Percentiles rank a stretch among this genome's conserved stretches.
These are phyloP conservation scores for Aspergillus calidoustus DNA, from an alignment of 2,329 filamentous ascomycete species.

Conservation along the genomic window DNA sequence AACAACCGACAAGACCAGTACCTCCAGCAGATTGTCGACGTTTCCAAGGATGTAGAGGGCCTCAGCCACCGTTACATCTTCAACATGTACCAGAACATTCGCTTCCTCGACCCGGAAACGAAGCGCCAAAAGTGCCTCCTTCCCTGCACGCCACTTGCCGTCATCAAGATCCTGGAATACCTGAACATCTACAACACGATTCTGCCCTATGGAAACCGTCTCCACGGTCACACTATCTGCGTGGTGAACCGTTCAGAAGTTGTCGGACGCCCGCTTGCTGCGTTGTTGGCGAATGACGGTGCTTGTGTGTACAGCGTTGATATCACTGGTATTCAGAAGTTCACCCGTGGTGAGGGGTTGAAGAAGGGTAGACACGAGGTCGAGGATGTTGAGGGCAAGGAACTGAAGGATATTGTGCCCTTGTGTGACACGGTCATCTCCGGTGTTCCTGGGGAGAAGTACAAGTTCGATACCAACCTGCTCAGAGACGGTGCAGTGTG, in stretches of 20 bases:
- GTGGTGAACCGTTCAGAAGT: slow-evolving; percentile 97
- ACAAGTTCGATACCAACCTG: slow-evolving; percentile 84
- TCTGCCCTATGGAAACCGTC: slow-evolving; percentile 85
- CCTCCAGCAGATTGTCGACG: slow-evolving; percentile 88
- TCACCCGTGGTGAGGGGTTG: slow-evolving; percentile 86
- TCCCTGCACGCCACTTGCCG: slow-evolving; percentile 92
- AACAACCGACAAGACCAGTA: slow-evolving; percentile 89
- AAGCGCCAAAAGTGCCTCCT: slow-evolving; percentile 84
- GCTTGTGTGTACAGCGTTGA: slow-evolving; percentile 96
- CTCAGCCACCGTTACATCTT: slow-evolving; percentile 92
- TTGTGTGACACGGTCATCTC: slow-evolving; percentile 93
- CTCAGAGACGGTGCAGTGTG: slow-evolving; percentile 93
- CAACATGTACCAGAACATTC: slow-evolving; percentile 99
- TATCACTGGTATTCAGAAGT: slow-evolving; percentile 86
- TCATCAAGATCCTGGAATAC: slow-evolving; percentile 96
- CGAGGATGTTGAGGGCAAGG: slow-evolving; percentile 78
- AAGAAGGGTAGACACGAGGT: slow-evolving; percentile 86
- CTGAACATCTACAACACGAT: slow-evolving; percentile 96
- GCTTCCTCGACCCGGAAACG: slow-evolving; percentile 75
- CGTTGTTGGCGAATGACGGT: slow-evolving; percentile 92
- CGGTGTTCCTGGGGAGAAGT: slow-evolving; percentile 84
- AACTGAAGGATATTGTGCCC: slow-evolving; percentile 78
- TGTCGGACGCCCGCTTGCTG: slow-evolving; percentile 88
- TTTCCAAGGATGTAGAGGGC: slow-evolving; percentile 93
- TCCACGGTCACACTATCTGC: slow-evolving; percentile 92